phyloP scores from a whole-genome alignment of 2,329 filamentous ascomycete species.

The Fusarium sp. region DNA sequence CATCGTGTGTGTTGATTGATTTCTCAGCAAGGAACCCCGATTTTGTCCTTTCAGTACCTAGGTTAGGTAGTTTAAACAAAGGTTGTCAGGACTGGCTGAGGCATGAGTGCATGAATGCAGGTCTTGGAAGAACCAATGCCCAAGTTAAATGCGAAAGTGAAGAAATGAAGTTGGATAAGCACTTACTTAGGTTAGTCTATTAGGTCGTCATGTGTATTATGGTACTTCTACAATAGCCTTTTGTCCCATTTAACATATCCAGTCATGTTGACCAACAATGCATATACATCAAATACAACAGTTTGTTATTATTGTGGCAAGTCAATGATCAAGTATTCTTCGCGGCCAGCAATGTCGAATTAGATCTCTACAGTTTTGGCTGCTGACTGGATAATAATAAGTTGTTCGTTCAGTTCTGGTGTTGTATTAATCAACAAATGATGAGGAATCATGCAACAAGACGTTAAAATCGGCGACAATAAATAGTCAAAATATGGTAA shows the following conservation, averaged over 20 bases:
- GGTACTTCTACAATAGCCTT: not conserved
- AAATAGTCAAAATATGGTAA: constrained; percentile 23
- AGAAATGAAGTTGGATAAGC: not conserved
- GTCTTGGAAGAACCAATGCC: not conserved
- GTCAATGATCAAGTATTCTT: not conserved
- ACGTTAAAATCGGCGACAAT: not conserved
- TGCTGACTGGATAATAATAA: not conserved
- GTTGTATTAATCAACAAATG: not conserved
- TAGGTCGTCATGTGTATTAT: not conserved
- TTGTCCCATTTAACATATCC: not conserved
- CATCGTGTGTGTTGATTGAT: not conserved
- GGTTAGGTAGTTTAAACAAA: not conserved
- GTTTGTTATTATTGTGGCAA: no score
- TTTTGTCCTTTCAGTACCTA: no score
- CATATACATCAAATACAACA: not conserved
- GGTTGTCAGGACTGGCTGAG: not conserved
- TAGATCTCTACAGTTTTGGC: not conserved
- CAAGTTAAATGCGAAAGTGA: not conserved
- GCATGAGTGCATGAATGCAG: not conserved
- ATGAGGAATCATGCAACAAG: not conserved
- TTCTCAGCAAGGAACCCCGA: not conserved
- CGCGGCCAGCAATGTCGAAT: not conserved
- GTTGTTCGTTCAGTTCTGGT: not conserved
- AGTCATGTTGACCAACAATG: not conserved
- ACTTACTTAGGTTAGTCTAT: no score